Base-by-base conservation (phyloP, 2,329 filamentous ascomycete species). In the Mollisia scopiformis region DNA sequence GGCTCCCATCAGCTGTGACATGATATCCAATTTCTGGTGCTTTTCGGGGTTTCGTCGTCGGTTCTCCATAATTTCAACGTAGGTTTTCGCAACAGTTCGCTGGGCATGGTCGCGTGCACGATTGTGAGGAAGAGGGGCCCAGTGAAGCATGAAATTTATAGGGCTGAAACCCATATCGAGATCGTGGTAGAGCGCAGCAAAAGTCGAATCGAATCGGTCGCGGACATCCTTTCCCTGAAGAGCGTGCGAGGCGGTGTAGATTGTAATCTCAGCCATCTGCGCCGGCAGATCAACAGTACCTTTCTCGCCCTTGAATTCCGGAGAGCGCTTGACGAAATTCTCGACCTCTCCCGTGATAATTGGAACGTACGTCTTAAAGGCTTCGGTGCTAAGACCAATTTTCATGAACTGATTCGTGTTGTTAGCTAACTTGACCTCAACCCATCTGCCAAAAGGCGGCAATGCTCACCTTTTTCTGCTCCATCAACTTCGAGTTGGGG, bases 401-500 rank as follows among this genome's bases (percentile, higher is more conserved):
- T 93, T 93, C 86, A 93, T 90, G 72, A 93, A 92, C 88, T 85
- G 62, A 55, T 49, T 57, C 39, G 49, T 51, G 27, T 25, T 61
- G 51, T 58, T 50, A 59, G 39, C 60, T 23, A 49, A 33, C n/a
- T n/a, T n/a, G n/a, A n/a, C 7, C 46, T 35, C 14, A 16, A 16
- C 25, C 21, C n/a, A 47, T 28, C 14, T 27, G 23, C 25, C 25
- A 28, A 25, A 5, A 23, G 13, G 16, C 43, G 2, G 28, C 25
- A 27, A 6, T 11, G 28, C 77, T 64, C 75, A 93, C 91, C 86
- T 94, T 95, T 82, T 96, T 96, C 82, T 96, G 92, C 79, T 96
- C 92, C 92, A 96, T 96, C 73, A 96, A 84, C 78, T 96, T 96
- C 61, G 91, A 83, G 75, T 96, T 96, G 43, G 92, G 91, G 78